These are phyloP conservation scores for Boletus vinaceobasis DNA, from an alignment of 768 basidiomycete species.

Conservation along the genomic window DNA sequence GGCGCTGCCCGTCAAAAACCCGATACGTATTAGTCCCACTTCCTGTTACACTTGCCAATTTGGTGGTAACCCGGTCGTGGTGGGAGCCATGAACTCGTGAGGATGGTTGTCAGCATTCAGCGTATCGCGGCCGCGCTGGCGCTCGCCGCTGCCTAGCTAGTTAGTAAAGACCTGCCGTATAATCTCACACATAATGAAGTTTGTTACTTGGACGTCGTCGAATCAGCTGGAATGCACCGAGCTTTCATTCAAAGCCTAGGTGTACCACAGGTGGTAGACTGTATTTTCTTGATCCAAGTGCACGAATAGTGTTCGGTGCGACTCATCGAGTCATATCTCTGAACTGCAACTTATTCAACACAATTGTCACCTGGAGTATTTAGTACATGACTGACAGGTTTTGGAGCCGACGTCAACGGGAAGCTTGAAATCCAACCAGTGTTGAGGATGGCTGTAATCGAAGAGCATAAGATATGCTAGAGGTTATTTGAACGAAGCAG, in stretches of 20 bases:
- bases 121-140: slow-evolving; percentile 23
- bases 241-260: background rate
- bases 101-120: background rate
- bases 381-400: background rate
- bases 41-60: slow-evolving; percentile 34
- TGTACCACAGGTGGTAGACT: background rate
- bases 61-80: slow-evolving; percentile 4
- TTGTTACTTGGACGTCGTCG: background rate
- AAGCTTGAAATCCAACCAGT: background rate
- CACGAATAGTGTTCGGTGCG: background rate
- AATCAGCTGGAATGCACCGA: background rate
- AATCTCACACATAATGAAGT: slow-evolving; percentile 21
- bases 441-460: background rate
- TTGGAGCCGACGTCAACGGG: background rate
- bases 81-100: slow-evolving; percentile 22
- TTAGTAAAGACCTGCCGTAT: slow-evolving; percentile 20
- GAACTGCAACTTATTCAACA: background rate
- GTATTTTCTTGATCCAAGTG: background rate
- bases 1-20: slow-evolving; percentile 64
- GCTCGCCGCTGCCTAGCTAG: slow-evolving; percentile 7
- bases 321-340: background rate
- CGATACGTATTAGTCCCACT: slow-evolving; percentile 66
- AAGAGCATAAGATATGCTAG: background rate
- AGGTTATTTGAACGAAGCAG: background rate
- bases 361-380: background rate